These are phyloP conservation scores for Dujonia santamariae DNA, from an alignment of 1,139 yeast species.

Conservation along the genomic window DNA sequence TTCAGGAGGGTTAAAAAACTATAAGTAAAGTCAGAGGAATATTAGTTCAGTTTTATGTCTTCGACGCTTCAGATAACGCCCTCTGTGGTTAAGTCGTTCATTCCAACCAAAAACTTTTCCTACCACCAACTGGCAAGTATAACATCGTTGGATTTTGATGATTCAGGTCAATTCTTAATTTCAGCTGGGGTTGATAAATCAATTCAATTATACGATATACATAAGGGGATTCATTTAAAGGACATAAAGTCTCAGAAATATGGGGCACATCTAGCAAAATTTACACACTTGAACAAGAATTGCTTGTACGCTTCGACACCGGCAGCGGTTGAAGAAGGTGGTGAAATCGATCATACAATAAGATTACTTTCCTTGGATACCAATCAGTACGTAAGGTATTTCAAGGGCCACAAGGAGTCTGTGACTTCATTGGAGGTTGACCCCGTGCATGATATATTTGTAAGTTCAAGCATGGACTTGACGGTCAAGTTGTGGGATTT, in stretches of 20 bases:
- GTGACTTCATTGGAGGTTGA: conserved; percentile 73
- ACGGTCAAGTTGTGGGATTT: conserved; percentile 88
- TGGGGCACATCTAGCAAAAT: conserved; percentile 85
- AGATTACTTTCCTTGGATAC: conserved; percentile 76
- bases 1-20: no score
- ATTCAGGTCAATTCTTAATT: conserved; percentile 74
- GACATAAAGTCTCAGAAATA: conserved; percentile 83
- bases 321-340: conserved; percentile 10
- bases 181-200: conserved; percentile 82
- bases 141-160: conserved; percentile 84
- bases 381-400: conserved; percentile 78
- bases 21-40: no score
- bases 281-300: conserved; percentile 72
- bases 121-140: conserved; percentile 58
- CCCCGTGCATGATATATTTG: conserved; percentile 65
- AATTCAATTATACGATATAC: conserved; percentile 78
- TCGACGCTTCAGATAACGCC: conserved; percentile 34
- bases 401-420: conserved; percentile 77
- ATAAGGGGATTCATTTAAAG: conserved; percentile 62
- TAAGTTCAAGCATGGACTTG: conserved; percentile 72
- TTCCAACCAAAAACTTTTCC: conserved; percentile 57
- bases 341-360: conserved; percentile 61
- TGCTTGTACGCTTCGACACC: conserved; percentile 83
- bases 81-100: conserved; percentile 44
- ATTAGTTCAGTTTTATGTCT: no score